These are phyloP conservation scores for Sechiopsis laciniata DNA, from an alignment of 306 rosid species.

Conservation along the genomic window DNA sequence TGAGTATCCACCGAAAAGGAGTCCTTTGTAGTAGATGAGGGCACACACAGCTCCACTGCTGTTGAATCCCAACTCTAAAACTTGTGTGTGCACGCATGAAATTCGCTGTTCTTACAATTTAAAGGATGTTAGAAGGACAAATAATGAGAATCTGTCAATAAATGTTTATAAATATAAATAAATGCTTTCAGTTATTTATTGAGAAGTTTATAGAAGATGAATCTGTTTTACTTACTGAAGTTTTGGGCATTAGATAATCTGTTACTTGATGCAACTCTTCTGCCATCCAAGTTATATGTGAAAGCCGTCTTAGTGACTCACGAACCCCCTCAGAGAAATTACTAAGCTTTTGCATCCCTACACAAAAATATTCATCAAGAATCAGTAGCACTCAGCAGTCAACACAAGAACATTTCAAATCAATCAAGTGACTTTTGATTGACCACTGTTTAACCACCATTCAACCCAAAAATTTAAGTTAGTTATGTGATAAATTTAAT, in stretches of 20 bases:
- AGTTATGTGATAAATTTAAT: too few species aligned
- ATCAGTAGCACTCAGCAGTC: background rate
- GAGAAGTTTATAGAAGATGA: background rate
- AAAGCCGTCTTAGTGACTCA: conserved; percentile 69
- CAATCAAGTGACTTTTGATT: background rate
- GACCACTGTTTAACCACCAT: background rate
- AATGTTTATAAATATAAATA: background rate
- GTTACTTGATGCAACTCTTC: conserved; percentile 73
- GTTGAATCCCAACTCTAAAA: conserved; percentile 56
- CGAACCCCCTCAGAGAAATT: conserved; percentile 72
- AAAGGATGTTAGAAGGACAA: conserved; percentile 28
- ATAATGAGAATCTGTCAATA: conserved; percentile 5
- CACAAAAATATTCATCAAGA: conserved; percentile 15
- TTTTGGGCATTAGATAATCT: conserved; percentile 52
- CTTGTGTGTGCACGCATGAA: conserved; percentile 78
- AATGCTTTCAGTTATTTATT: background rate
- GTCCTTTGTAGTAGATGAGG: conserved; percentile 74
- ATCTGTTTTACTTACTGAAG: conserved; percentile 51
- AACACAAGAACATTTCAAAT: background rate
- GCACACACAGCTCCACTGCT: conserved; percentile 50
- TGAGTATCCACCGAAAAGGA: conserved; percentile 63
- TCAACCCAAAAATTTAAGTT: too few species aligned
- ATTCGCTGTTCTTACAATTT: conserved; percentile 63
- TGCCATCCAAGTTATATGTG: conserved; percentile 68
- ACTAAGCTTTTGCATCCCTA: conserved; percentile 67